Evolutionary conservation across 768 basidiomycete species (phyloP), one percentile per base, ranked within the genome.

Genomic region (Sistotremastrum niveocremeum): DNA sequence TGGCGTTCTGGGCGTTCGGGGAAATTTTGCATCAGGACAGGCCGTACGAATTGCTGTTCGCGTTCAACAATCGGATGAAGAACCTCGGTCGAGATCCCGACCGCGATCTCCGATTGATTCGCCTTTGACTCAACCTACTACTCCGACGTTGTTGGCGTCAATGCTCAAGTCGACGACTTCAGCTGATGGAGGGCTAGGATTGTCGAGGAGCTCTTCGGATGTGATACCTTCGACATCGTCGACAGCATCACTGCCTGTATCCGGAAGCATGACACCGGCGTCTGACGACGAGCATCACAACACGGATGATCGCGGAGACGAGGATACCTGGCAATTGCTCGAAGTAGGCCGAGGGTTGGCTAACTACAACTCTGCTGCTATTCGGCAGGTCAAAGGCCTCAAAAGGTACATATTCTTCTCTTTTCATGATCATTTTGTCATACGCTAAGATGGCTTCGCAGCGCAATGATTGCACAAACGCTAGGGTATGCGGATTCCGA

Each of bases 401-500:
- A 87, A 91, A 62, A 97, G 93, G 93, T 91, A 54, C 31, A 74
- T 62, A n/a, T 4, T 37, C 20, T 4, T 12, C 35, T 29, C 3
- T 30, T n/a, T 11, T 38, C 35, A 6, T 6, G 4, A 37, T n/a
- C 29, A 3, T n/a, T 6, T 7, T 37, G 10, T 34, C 11, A 39
- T 39, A 28, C 44, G 47, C 47, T 46, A 46, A 46, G 44, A 31
- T 33, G 47, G 1, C 41, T 43, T 50, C 45, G 5, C 58, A 98
- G 94, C 53, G 81, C 87, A 2, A 73, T 84, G 44, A 77, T 99
- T 36, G 67, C 81, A 6, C 75, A 79, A 49, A 56, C 91, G 5
- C 62, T 99, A 41, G 94, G 91, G 3, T 98, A 99, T 61, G 86
- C 85, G 9, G 95, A 99, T 58, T 85, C 88, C 30, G 95, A 98